phyloP scores from a whole-genome alignment of 345 rosid genomes.

The Microcos paniculata region DNA sequence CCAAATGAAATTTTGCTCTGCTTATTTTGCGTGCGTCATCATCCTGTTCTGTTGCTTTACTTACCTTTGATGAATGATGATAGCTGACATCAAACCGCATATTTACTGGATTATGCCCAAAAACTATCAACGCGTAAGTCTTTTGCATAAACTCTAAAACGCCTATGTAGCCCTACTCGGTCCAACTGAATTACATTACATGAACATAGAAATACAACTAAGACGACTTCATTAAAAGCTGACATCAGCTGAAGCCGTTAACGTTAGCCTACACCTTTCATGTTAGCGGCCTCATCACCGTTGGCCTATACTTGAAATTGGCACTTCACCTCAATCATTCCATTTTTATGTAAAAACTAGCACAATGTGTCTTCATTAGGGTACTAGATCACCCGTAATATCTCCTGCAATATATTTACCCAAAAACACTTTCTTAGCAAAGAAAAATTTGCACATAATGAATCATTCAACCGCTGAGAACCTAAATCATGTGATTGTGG shows the following conservation, averaged over 20 bases:
- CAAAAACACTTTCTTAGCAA: background rate
- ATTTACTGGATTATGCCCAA: no score
- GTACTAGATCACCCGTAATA: background rate
- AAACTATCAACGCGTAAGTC: no score
- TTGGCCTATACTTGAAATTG: background rate
- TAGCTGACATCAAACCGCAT: no score
- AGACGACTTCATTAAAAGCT: no score
- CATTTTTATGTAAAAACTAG: background rate
- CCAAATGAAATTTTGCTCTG: no score
- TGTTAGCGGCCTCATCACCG: background rate
- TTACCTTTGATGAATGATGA: no score
- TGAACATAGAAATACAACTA: no score
- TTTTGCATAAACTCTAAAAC: no score
- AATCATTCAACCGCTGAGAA: background rate
- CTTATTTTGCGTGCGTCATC: no score
- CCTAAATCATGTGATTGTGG: background rate
- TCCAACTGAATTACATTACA: no score
- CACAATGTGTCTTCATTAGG: background rate
- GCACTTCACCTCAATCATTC: background rate
- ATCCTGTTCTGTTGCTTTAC: no score
- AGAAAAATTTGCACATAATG: background rate
- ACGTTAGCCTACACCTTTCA: background rate
- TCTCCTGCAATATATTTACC: conserved; percentile 15
- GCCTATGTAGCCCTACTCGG: no score
- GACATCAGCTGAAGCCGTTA: background rate